Evolutionary conservation across 2,329 filamentous ascomycete genomes (phyloP).

Genomic region (Fusarium paranaense): DNA sequence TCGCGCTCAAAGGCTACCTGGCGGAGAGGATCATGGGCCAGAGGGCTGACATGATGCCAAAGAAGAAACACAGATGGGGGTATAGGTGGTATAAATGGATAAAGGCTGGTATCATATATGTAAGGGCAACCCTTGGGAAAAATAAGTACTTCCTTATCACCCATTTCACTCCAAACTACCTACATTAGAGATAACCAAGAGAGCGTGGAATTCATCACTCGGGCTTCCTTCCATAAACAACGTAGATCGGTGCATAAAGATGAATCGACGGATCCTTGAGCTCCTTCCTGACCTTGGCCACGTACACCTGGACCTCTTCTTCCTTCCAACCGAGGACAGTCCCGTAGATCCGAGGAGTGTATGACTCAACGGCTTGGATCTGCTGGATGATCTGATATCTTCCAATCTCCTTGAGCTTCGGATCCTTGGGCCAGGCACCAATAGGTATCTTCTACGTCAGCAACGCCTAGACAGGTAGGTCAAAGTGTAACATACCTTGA

Average conservation of each 20-base stretch:
- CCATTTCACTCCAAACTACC: not conserved
- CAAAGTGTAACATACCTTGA: slow-evolving; percentile 13
- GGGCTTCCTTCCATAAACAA: slow-evolving; percentile 27
- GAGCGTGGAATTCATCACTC: not conserved
- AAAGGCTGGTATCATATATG: not conserved
- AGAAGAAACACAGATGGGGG: not conserved
- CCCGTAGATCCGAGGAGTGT: slow-evolving; percentile 29
- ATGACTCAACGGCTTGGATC: slow-evolving; percentile 30
- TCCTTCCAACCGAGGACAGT: slow-evolving; percentile 32
- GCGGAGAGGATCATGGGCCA: not conserved
- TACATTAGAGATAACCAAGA: not conserved
- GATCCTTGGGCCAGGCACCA: slow-evolving; percentile 24
- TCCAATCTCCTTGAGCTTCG: slow-evolving; percentile 12
- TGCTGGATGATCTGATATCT: slow-evolving; percentile 29
- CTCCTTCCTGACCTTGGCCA: slow-evolving; percentile 35
- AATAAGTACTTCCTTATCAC: not conserved
- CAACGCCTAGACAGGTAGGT: not conserved
- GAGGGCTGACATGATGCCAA: not conserved
- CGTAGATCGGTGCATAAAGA: slow-evolving; percentile 26
- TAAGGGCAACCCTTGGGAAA: not conserved
- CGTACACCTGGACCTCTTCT: slow-evolving; percentile 33
- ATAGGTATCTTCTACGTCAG: slow-evolving; percentile 20
- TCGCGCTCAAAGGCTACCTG: not conserved
- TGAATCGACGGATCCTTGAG: slow-evolving; percentile 36
- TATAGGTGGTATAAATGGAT: not conserved